Conservation (phyloP, 805 yeast species). For the Wickerhamomyces hampshirensis region DNA sequence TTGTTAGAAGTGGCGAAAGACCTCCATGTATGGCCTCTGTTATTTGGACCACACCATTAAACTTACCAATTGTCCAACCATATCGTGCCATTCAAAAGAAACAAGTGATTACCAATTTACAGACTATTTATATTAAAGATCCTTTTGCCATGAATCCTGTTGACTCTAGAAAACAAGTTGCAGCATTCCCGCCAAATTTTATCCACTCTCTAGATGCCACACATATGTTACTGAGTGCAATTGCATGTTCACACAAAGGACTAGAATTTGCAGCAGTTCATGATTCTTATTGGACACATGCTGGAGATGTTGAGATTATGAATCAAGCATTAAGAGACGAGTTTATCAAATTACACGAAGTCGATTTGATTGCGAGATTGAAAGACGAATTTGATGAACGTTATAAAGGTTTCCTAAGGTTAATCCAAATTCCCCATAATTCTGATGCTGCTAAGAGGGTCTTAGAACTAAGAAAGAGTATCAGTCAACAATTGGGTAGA, state of each 20-base stretch:
- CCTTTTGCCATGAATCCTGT: conserved; percentile 83
- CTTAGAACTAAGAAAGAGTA: conserved; percentile 40
- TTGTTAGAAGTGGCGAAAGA: conserved; percentile 37
- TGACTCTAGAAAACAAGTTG: conserved; percentile 81
- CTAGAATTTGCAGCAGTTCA: conserved; percentile 91
- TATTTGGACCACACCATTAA: conserved; percentile 96
- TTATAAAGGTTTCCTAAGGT: conserved; percentile 65
- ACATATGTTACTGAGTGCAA: conserved; percentile 90
- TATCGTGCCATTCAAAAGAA: conserved; percentile 66
- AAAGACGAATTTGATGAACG: conserved; percentile 77
- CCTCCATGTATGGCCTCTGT: conserved; percentile 79
- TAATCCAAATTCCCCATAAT: conserved; percentile 47
- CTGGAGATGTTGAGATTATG: conserved; percentile 73
- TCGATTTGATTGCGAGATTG: conserved; percentile 64
- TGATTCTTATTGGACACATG: conserved; percentile 98
- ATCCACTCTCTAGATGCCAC: conserved; percentile 96
- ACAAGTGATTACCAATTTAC: conserved; percentile 76
- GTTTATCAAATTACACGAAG: conserved; percentile 73
- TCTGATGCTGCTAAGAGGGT: conserved; percentile 50
- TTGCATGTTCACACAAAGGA: conserved; percentile 59
- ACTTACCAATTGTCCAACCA: conserved; percentile 96
- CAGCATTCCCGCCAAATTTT: conserved; percentile 94
- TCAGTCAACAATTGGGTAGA: conserved; percentile 46
- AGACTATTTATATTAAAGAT: conserved; percentile 80
- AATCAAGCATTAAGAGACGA: conserved; percentile 66